Conservation (phyloP, 1,284 basidiomycete species). For the Rhodotorula sp. region DNA sequence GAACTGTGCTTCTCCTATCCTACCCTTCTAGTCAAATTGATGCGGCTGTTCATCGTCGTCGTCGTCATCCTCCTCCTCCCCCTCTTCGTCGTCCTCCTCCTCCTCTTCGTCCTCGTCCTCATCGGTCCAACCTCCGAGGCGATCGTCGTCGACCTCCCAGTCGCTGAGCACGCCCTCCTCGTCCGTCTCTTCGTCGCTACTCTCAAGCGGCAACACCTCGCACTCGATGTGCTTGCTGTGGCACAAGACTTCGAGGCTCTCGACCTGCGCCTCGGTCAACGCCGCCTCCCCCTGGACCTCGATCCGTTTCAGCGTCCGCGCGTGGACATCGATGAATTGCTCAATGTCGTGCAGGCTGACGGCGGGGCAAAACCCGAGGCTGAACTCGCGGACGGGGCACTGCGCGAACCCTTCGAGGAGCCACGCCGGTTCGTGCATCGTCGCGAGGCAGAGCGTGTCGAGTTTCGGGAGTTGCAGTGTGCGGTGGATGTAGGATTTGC, state of each 20-base stretch:
- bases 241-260: slow-evolving; percentile 36
- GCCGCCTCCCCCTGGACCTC: slow-evolving; percentile 13
- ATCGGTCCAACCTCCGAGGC: not conserved
- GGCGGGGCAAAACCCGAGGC: slow-evolving; percentile 30
- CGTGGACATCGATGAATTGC: slow-evolving; percentile 22
- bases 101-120: slow-evolving; percentile 18
- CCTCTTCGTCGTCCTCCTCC: slow-evolving; percentile 4
- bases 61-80: not conserved
- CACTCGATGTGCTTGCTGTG: slow-evolving; percentile 29
- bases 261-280: slow-evolving; percentile 29
- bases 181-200: slow-evolving; percentile 1
- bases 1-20: not conserved
- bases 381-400: slow-evolving; percentile 16
- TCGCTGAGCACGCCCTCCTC: slow-evolving; percentile 7
- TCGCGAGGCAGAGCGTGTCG: slow-evolving; percentile 31
- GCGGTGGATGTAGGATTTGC: slow-evolving; percentile 5
- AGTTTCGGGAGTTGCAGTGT: slow-evolving; percentile 24
- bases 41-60: not conserved
- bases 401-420: slow-evolving; percentile 22
- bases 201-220: slow-evolving; percentile 12
- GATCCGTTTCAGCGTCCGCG: slow-evolving; percentile 17
- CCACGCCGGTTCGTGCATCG: slow-evolving; percentile 19
- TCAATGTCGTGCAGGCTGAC: slow-evolving; percentile 17
- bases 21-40: not conserved
- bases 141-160: slow-evolving; percentile 1